Base-by-base conservation (phyloP, 495 filamentous ascomycete species). In the Bryoglossum gracile region DNA sequence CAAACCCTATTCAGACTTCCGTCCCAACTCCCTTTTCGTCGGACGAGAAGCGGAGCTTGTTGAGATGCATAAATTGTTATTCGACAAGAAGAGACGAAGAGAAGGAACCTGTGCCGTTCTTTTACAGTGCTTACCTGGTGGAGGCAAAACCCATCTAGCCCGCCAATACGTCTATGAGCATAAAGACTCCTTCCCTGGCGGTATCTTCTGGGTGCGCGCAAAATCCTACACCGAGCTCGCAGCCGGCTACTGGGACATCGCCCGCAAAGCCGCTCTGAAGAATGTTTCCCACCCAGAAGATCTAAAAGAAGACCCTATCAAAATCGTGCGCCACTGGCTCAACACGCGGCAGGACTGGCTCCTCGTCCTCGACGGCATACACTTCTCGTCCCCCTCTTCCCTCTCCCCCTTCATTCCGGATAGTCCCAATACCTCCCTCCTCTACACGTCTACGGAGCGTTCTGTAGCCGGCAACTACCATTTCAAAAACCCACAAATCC, bases 101-200 rank as follows among this genome's bases (percentile, higher is more conserved):
- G 70, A 81, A 48, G 77, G 82, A 6, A 80, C 82, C 2, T 80
- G 77, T 39, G 82, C 78, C 11, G 83, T 89, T 4, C 66, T 89
- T 6, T 76, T 92, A 28, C 77, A 79, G 52, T 82, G 82, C 37
- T 76, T 86, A 24, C 80, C 86, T n/a, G 87, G 87, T 11, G 78
- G 78, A 1, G 87, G 87, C 17, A 92, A 92, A 64, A 84, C 84
- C 0, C 86, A 90, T 60, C 67, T 91, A n/a, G 85, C 84, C 26
- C 73, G 87, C 5, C 75, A 92, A 63, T 92, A 90, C 55, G 83
- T 89, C 42, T 87, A 85, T 45, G 66, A 71, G 19, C 77, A 86
- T 48, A 74, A 71, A 16, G 71, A 74, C 8, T 71, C 80, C 55
- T 92, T 82, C 54, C 76, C 75, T 0, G 87, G 84, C 1, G 87